Percentiles rank a stretch among this genome's conserved stretches.
Evolutionary conservation across 495 filamentous ascomycete genomes (phyloP).

Genomic region (Chaetomium fimeti): DNA sequence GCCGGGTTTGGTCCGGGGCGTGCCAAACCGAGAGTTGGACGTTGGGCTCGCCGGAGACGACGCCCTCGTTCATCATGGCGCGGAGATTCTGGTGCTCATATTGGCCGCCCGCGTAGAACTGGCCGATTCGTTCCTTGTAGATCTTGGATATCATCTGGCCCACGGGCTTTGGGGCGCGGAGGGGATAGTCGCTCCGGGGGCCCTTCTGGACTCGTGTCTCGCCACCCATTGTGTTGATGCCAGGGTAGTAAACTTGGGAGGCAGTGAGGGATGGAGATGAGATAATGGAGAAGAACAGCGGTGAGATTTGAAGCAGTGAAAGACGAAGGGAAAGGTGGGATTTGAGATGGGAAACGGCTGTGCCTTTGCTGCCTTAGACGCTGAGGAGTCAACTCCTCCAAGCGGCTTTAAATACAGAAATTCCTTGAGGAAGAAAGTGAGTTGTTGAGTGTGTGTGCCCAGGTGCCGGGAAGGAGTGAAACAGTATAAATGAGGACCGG

Average conservation of each 20-base stretch:
- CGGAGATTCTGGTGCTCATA: constrained; percentile 76
- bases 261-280: neutral
- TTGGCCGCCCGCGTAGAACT: constrained; percentile 78
- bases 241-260: neutral
- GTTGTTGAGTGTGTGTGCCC: neutral
- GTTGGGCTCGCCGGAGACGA: constrained; percentile 66
- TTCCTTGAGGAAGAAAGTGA: neutral
- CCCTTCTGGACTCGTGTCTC: constrained; percentile 32
- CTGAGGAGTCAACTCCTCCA: neutral
- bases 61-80: constrained; percentile 73
- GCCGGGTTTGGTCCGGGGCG: constrained; percentile 72
- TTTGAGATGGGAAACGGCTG: neutral
- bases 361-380: neutral
- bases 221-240: constrained; percentile 31
- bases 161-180: constrained; percentile 49
- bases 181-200: constrained; percentile 46
- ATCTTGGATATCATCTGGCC: constrained; percentile 85
- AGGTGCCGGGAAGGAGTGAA: neutral
- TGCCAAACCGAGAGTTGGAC: constrained; percentile 87
- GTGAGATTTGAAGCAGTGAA: neutral
- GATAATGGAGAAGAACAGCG: neutral
- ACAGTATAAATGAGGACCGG: constrained; percentile 10
- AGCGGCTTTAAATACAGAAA: neutral
- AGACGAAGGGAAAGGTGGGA: neutral
- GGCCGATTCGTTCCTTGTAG: constrained; percentile 78